A percentile compares a stretch with the other conserved stretches of the same genome.
phyloP scores from a whole-genome alignment of 2,329 filamentous ascomycete genomes.

The Fusarium temperatum region DNA sequence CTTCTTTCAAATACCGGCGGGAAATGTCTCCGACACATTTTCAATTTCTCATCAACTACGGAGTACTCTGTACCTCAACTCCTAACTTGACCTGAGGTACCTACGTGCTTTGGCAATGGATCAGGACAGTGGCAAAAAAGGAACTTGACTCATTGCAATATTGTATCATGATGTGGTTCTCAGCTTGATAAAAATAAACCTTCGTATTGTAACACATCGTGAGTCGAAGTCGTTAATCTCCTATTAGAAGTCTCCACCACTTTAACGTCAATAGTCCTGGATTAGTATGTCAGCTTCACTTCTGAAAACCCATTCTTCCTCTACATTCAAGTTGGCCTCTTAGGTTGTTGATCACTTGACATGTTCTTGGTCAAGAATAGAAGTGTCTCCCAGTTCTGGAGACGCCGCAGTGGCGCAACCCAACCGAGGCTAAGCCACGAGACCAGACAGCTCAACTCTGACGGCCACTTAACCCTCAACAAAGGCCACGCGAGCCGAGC shows the following conservation, averaged over 20 bases:
- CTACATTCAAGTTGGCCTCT: not conserved
- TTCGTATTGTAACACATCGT: slow-evolving; percentile 1
- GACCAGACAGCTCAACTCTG: slow-evolving; percentile 1
- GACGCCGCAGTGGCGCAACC: slow-evolving; percentile 24
- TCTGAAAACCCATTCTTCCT: not conserved
- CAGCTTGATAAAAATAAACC: slow-evolving; percentile 4
- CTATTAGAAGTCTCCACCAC: slow-evolving; percentile 4
- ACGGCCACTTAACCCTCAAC: slow-evolving; percentile 21
- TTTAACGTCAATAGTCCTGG: not conserved
- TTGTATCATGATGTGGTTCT: not conserved
- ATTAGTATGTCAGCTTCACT: not conserved
- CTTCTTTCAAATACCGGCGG: not conserved
- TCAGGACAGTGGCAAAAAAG: not conserved
- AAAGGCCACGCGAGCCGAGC: slow-evolving; percentile 34
- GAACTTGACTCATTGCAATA: not conserved
- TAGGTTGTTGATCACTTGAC: not conserved
- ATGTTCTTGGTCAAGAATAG: slow-evolving; percentile 12
- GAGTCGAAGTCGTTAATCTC: slow-evolving; percentile 9
- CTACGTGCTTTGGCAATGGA: not conserved
- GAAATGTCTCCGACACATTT: not conserved
- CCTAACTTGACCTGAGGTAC: not conserved
- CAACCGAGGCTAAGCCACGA: slow-evolving; percentile 17
- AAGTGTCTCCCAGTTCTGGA: not conserved
- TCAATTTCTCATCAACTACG: not conserved
- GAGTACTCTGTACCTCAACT: not conserved